These are phyloP conservation scores for Mesotaenium endlicherianum DNA, from an alignment of 139 green algal species.

Conservation along the genomic window DNA sequence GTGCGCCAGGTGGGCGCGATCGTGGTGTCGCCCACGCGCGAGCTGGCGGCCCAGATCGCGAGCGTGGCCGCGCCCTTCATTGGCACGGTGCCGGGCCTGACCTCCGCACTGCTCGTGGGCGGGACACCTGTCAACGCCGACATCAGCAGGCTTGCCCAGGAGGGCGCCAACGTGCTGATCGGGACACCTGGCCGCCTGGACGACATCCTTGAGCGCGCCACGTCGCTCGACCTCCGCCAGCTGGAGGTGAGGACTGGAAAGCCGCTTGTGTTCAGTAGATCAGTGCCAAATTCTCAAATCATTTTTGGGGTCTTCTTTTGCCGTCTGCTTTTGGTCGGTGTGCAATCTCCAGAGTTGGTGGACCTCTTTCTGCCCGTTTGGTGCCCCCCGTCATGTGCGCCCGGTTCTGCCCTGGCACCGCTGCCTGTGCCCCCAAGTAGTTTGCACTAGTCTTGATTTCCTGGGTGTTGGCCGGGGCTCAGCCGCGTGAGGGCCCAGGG, in stretches of 20 bases:
- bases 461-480: neutral
- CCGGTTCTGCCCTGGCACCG: too few species aligned
- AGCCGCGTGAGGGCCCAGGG: neutral
- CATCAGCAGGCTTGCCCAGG: slow-evolving; percentile 63
- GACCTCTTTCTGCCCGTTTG: too few species aligned
- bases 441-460: neutral
- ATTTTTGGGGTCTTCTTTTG: too few species aligned
- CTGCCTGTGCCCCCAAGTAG: too few species aligned
- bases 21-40: slow-evolving; percentile 87
- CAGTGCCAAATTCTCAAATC: too few species aligned
- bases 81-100: slow-evolving; percentile 29
- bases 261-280: too few species aligned
- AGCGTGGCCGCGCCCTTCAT: slow-evolving; percentile 80
- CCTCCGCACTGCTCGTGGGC: slow-evolving; percentile 50
- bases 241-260: too few species aligned
- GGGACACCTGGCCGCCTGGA: slow-evolving; percentile 90
- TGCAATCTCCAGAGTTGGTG: too few species aligned
- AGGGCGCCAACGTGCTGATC: slow-evolving; percentile 72
- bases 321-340: too few species aligned
- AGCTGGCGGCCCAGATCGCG: slow-evolving; percentile 89
- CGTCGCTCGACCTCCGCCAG: slow-evolving; percentile 63
- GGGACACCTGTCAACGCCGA: slow-evolving; percentile 33
- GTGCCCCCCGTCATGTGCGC: too few species aligned
- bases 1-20: slow-evolving; percentile 87
- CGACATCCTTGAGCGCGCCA: slow-evolving; percentile 78